phyloP scores from a whole-genome alignment of 208 protist genomes.

The Crithidia sp. region DNA sequence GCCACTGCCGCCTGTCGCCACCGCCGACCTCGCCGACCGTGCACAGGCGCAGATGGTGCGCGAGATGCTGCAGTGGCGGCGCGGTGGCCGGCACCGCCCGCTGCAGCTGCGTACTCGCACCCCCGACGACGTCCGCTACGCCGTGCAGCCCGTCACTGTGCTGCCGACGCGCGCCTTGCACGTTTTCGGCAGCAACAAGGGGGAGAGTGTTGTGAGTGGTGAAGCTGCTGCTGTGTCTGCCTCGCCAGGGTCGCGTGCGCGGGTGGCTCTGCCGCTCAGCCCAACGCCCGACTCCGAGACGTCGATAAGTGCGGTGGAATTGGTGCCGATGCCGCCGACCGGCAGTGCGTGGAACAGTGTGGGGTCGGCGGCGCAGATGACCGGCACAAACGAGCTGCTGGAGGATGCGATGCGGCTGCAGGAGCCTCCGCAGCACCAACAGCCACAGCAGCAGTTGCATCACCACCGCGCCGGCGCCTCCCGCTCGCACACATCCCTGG shows the following conservation, averaged over 20 bases:
- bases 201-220: too few species aligned
- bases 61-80: slow-evolving; percentile 7
- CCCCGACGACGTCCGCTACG: neutral
- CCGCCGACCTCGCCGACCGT: neutral
- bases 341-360: too few species aligned
- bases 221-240: too few species aligned
- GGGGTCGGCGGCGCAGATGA: neutral
- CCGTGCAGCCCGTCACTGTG: slow-evolving; percentile 9
- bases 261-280: too few species aligned
- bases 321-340: neutral
- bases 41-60: slow-evolving; percentile 17
- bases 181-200: neutral
- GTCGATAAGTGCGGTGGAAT: neutral
- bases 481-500: slow-evolving; percentile 5
- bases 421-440: neutral
- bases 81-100: neutral
- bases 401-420: neutral
- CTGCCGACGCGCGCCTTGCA: neutral
- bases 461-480: neutral
- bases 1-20: neutral
- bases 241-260: too few species aligned
- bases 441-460: neutral
- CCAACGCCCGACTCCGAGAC: neutral
- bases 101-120: neutral
- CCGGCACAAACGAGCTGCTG: neutral